phyloP scores from a whole-genome alignment of 345 rosid genomes.

The Passiflora organensis region DNA sequence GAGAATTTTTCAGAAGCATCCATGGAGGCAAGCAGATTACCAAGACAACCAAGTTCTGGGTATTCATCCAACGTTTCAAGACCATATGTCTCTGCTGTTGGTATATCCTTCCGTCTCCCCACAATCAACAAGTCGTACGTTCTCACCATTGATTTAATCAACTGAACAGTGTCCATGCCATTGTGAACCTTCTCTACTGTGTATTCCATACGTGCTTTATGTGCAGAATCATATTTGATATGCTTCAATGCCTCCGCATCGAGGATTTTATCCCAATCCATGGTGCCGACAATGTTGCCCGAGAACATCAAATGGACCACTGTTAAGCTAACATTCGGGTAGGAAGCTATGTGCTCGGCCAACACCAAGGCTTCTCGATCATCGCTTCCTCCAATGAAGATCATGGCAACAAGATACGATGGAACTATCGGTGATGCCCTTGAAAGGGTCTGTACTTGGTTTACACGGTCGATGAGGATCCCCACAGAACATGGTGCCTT shows the following conservation, averaged over 20 bases:
- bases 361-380: slow-evolving; percentile 37
- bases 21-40: no score
- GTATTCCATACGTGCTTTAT: slow-evolving; percentile 10
- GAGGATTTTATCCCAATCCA: slow-evolving; percentile 30
- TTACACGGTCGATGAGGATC: slow-evolving; percentile 35
- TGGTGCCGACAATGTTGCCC: not conserved
- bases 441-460: not conserved
- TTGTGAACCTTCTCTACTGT: slow-evolving; percentile 26
- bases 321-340: slow-evolving; percentile 10
- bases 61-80: no score
- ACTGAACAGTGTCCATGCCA: slow-evolving; percentile 35
- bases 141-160: slow-evolving; percentile 24
- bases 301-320: slow-evolving; percentile 7
- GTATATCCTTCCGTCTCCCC: slow-evolving; percentile 39
- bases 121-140: slow-evolving; percentile 41
- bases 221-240: slow-evolving; percentile 10
- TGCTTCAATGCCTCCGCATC: slow-evolving; percentile 36
- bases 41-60: no score
- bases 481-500: slow-evolving; percentile 45
- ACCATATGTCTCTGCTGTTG: slow-evolving; percentile 31
- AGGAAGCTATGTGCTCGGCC: slow-evolving; percentile 27
- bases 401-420: slow-evolving; percentile 13
- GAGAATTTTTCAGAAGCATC: no score
- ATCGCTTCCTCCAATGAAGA: slow-evolving; percentile 38
- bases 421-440: not conserved